Evolutionary conservation across 1,139 yeast species (phyloP), one percentile per base, ranked within the genome.

Genomic region (Saccharomycopsis phalli): DNA sequence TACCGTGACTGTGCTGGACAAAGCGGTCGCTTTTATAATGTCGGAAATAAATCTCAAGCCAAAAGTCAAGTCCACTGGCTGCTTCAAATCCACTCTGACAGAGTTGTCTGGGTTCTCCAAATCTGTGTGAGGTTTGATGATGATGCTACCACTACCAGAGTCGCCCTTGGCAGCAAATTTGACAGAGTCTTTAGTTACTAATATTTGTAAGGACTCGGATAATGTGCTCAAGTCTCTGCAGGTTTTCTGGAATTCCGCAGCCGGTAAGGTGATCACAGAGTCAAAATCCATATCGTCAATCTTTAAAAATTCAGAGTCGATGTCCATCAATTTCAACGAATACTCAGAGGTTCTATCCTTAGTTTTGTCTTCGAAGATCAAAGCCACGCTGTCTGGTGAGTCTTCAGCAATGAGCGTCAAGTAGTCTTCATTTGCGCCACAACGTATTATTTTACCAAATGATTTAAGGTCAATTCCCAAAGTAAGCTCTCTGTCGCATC

Each of bases 241-340:
- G 52, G 84, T 80, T 61, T 88, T 86, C 57, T 93, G 78, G 62
- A 91, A 86, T 54, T 91, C 97, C 26, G 71, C 53, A 28, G 95
- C 71, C 46, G 97, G 95, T 84, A 91, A 75, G 48, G 82, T 77
- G 52, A 91, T 72, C 49, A 83, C 80, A 38, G 94, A 77, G 56
- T 84, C 93, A 61, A 83, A 83, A 50, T 86, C 94, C 76, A 87
- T 79, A 53, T 87, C 97, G 53, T 94, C 98, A 58, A 91, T 84
- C 54, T 84, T 81, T 57, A 91, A 74, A 65, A 84, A 86, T 58
- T 91, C 97, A 49, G 94, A 84, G 59, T 91, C 98, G 53, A 91
- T 86, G 58, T 91, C 95, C 95, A 91, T 87, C 59, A 91, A 73
- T 61, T 88, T 87, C 59, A 93, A 72, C 44, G 83, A 75, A 64